A percentile compares a stretch with the other conserved stretches of the same genome.
Conservation (phyloP, 768 basidiomycete genomes). For the Suillus discolor region DNA sequence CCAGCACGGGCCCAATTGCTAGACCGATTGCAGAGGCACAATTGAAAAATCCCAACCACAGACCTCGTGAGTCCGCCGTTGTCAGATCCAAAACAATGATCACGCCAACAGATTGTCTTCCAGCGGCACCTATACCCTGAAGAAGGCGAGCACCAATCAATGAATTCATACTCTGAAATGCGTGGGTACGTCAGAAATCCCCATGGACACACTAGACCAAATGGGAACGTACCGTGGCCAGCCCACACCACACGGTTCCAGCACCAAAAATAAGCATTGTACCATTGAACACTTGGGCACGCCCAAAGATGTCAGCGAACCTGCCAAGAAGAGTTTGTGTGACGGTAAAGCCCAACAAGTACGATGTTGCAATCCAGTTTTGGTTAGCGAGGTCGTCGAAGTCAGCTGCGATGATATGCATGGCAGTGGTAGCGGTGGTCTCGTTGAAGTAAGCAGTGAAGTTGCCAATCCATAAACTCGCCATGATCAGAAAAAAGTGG, state of each 20-base stretch:
- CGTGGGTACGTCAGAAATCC: slow-evolving; percentile 13
- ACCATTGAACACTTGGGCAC: slow-evolving; percentile 34
- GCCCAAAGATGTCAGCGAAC: slow-evolving; percentile 39
- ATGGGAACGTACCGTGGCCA: slow-evolving; percentile 28
- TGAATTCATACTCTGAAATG: slow-evolving; percentile 35
- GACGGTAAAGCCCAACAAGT: slow-evolving; percentile 39
- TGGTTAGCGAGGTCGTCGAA: slow-evolving; percentile 33
- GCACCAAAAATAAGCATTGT: slow-evolving; percentile 38
- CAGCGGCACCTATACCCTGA: slow-evolving; percentile 40
- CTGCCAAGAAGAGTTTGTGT: slow-evolving; percentile 37
- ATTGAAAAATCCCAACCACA: slow-evolving; percentile 40
- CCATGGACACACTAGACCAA: not conserved
- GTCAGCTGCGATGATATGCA: slow-evolving; percentile 36
- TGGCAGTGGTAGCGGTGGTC: slow-evolving; percentile 37
- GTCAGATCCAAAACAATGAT: slow-evolving; percentile 39
- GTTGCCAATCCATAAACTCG: slow-evolving; percentile 36
- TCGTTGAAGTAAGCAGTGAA: slow-evolving; percentile 39
- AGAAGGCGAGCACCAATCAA: slow-evolving; percentile 35
- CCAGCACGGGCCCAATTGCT: slow-evolving; percentile 48
- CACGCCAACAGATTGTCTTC: slow-evolving; percentile 38
- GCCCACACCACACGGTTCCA: slow-evolving; percentile 36
- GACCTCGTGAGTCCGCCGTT: slow-evolving; percentile 36
- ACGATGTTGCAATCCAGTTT: slow-evolving; percentile 38
- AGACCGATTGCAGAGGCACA: slow-evolving; percentile 43
- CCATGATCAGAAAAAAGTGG: slow-evolving; percentile 37